Evolutionary conservation across 2,329 filamentous ascomycete genomes (phyloP).

Genomic region (Aaosphaeria pasadenensis): DNA sequence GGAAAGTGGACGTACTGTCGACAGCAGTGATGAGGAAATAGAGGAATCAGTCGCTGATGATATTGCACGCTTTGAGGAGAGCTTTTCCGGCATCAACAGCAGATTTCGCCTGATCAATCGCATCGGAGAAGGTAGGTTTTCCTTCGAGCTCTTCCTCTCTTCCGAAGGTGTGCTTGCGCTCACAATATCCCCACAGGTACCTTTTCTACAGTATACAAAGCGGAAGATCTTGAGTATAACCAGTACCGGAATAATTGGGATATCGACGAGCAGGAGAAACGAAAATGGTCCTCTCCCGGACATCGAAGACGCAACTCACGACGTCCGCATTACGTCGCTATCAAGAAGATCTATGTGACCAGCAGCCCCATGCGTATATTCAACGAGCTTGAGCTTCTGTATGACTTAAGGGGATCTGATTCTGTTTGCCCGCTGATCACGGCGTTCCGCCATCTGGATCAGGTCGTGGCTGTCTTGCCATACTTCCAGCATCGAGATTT

Average conservation of each 20-base stretch:
- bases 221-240: constrained; percentile 86
- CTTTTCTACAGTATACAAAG: constrained; percentile 98
- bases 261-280: constrained; percentile 59
- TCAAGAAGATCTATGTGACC: constrained; percentile 99
- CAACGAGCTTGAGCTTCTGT: constrained; percentile 91
- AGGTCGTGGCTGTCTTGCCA: constrained; percentile 90
- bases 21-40: constrained; percentile 54
- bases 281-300: constrained; percentile 69
- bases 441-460: constrained; percentile 90
- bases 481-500: constrained; percentile 97
- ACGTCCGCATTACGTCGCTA: constrained; percentile 76
- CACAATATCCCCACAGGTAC: constrained; percentile 60
- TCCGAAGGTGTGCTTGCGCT: no score
- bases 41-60: constrained; percentile 74
- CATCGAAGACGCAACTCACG: constrained; percentile 52
- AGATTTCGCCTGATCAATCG: constrained; percentile 90
- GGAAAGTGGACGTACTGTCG: constrained; percentile 49
- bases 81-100: constrained; percentile 79
- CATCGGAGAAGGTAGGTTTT: constrained; percentile 79
- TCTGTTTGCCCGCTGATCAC: constrained; percentile 95
- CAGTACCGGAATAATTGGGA: constrained; percentile 87
- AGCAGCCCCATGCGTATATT: constrained; percentile 90
- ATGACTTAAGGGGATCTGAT: constrained; percentile 77
- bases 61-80: constrained; percentile 78
- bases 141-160: not conserved